phyloP scores from a whole-genome alignment of 371 early-diverging fungal species.

The Lichtheimia hyalospora region DNA sequence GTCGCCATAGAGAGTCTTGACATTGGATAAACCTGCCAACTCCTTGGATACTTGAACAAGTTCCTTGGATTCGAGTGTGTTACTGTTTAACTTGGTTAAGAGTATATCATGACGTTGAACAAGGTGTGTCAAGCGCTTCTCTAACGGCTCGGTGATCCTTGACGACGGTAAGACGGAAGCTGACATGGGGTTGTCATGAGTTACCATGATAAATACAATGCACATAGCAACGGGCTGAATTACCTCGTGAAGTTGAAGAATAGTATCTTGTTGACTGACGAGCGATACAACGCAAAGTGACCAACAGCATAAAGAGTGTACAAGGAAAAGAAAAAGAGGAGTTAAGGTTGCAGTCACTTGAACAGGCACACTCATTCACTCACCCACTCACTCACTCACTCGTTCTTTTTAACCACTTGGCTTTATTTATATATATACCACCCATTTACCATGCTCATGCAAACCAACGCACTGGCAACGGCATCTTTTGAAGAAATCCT shows the following conservation, averaged over 20 bases:
- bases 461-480: constrained; percentile 58
- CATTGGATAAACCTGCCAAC: constrained; percentile 23
- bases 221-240: background rate
- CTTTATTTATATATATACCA: constrained; percentile 5
- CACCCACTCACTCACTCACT: background rate
- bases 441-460: constrained; percentile 4
- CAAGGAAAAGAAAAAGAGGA: no score
- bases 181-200: background rate
- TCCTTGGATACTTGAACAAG: constrained; percentile 39
- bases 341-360: no score
- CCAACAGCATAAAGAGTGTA: no score
- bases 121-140: constrained; percentile 25
- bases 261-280: no score
- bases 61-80: constrained; percentile 19
- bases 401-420: background rate
- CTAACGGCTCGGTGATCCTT: constrained; percentile 35
- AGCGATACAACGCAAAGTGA: no score
- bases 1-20: constrained; percentile 31
- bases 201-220: background rate
- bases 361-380: background rate
- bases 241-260: constrained; percentile 7
- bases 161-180: constrained; percentile 18
- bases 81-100: constrained; percentile 28
- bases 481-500: constrained; percentile 78
- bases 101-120: constrained; percentile 38